Base-by-base conservation (phyloP, 176 grass and related monocot species). In the Chloris gayana region DNA sequence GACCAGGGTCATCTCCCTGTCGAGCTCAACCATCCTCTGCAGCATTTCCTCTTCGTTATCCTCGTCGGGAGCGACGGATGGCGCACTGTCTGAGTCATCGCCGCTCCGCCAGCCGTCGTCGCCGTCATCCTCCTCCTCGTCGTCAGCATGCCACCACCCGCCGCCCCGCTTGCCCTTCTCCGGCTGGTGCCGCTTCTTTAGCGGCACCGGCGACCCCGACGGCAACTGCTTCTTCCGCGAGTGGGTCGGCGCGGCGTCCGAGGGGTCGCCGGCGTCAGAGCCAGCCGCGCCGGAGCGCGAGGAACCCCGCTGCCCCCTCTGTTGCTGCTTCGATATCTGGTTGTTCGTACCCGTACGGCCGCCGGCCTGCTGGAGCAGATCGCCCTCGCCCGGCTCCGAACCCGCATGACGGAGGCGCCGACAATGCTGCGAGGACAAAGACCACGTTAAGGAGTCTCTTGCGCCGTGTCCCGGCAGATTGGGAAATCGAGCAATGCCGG, bases 21-120 rank as follows among this genome's bases (percentile, higher is more conserved):
- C 70, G 15, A 98, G 37, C 70, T 98, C 95, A 4, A 89, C 72
- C 89, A 98, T 87, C 50, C 58, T 87, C 83, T 86, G 85, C 1
- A 98, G 77, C 64, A n/a, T n/a, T n/a, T n/a, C n/a, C n/a, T 98
- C 92, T 60, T 98, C 94, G 49, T 98, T 92, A 0, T 88, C 92
- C 9, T 98, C 95, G 19, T 92, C n/a, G n/a, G n/a, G n/a, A n/a
- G n/a, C n/a, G n/a, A n/a, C n/a, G n/a, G n/a, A n/a, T n/a, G n/a
- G n/a, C n/a, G n/a, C 95, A 83, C 92, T 98, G 86, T 94, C 94
- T 37, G 94, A 94, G 38, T 97, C 88, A 25, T 85, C 91, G 15
- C 80, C 85, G 6, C 73, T 77, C 4, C 85, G 76, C n/a, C 84
- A 57, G 17, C 63, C 73, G 12, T 86, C 82, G 10, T 78, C 35